Evolutionary conservation across 495 filamentous ascomycete species (phyloP).

Genomic region (Evernia prunastri): DNA sequence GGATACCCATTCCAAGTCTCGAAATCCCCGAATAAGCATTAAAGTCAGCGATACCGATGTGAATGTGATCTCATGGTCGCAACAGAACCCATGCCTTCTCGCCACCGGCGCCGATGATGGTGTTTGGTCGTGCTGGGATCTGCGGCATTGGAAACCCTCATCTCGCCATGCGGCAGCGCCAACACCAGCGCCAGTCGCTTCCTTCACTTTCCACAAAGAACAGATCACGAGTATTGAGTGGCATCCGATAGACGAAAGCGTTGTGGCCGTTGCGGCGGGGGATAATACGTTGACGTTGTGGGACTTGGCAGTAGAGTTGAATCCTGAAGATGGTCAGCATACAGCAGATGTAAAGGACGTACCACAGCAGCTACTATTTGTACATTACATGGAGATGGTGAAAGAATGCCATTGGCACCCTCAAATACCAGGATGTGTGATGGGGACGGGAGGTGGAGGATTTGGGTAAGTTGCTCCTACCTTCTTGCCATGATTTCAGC

Average conservation of each 20-base stretch:
- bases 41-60: conserved; percentile 78
- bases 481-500: neutral
- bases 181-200: conserved; percentile 68
- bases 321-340: conserved; percentile 91
- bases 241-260: conserved; percentile 94
- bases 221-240: conserved; percentile 95
- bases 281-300: conserved; percentile 93
- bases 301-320: conserved; percentile 93
- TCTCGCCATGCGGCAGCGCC: conserved; percentile 38
- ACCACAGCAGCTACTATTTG: conserved; percentile 89
- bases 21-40: conserved; percentile 77
- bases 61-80: conserved; percentile 93
- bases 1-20: conserved; percentile 85
- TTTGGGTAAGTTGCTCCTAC: conserved; percentile 53
- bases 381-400: conserved; percentile 88
- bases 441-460: conserved; percentile 80
- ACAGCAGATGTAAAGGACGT: conserved; percentile 83
- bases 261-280: conserved; percentile 84
- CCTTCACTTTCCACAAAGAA: conserved; percentile 89
- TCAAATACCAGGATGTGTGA: conserved; percentile 85
- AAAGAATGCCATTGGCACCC: conserved; percentile 97
- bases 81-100: conserved; percentile 76
- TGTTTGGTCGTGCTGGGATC: conserved; percentile 91
- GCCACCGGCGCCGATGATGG: conserved; percentile 93
- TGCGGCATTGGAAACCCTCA: conserved; percentile 84